Percentiles rank a stretch among this genome's conserved stretches.
Evolutionary conservation across 495 filamentous ascomycete species (phyloP).

Genomic region (Chaetomium cochliodes): DNA sequence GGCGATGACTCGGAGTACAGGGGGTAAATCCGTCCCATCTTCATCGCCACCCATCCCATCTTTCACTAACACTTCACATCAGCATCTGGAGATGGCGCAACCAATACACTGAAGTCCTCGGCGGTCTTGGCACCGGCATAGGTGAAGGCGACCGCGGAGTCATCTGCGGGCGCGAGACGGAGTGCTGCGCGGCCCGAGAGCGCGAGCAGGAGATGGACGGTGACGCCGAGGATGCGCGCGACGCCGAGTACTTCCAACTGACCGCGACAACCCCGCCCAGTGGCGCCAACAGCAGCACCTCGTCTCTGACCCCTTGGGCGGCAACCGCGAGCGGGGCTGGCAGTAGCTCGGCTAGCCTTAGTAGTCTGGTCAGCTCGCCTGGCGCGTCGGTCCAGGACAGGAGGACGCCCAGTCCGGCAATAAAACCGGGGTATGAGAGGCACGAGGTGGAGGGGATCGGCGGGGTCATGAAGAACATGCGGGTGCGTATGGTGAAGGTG

Average conservation of each 20-base stretch:
- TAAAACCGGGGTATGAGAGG: slow-evolving; percentile 66
- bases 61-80: neutral
- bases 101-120: slow-evolving; percentile 75
- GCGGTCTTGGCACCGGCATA: slow-evolving; percentile 80
- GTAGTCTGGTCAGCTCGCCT: slow-evolving; percentile 15
- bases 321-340: neutral
- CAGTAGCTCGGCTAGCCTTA: slow-evolving; percentile 17
- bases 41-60: neutral
- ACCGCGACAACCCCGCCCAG: neutral
- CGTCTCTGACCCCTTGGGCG: slow-evolving; percentile 14
- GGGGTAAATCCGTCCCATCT: slow-evolving; percentile 32
- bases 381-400: slow-evolving; percentile 17
- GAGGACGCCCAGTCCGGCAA: slow-evolving; percentile 43
- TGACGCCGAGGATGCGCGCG: slow-evolving; percentile 61
- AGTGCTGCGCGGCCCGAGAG: slow-evolving; percentile 68
- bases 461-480: slow-evolving; percentile 77
- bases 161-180: slow-evolving; percentile 68
- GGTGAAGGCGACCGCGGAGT: slow-evolving; percentile 86
- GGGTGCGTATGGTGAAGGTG: slow-evolving; percentile 69
- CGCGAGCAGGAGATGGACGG: slow-evolving; percentile 80
- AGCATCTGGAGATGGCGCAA: slow-evolving; percentile 87
- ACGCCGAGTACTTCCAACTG: slow-evolving; percentile 25
- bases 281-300: slow-evolving; percentile 2
- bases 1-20: slow-evolving; percentile 71
- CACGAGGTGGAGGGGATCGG: slow-evolving; percentile 89